A percentile compares a stretch with the other conserved stretches of the same genome.
Evolutionary conservation across 1,284 basidiomycete species (phyloP).

Genomic region (Ceratobasidium theobromae): DNA sequence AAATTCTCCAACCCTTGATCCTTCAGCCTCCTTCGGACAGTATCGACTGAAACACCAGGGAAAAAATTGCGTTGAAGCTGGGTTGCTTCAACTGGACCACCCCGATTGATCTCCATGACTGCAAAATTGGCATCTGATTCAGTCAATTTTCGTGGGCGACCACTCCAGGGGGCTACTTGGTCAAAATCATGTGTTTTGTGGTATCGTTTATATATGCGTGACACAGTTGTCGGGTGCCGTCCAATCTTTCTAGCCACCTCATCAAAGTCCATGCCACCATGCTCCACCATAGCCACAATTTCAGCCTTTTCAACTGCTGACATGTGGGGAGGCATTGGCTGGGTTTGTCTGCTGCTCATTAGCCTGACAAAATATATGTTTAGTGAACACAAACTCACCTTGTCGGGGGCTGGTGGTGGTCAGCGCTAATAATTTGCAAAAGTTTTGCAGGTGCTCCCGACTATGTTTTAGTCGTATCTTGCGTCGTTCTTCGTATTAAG

Average conservation of each 20-base stretch:
- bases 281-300: neutral
- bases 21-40: neutral
- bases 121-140: neutral
- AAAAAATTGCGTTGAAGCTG: neutral
- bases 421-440: constrained; percentile 1
- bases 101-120: neutral
- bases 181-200: constrained; percentile 2
- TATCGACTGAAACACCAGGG: neutral
- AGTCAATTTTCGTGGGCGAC: neutral
- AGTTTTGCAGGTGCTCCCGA: constrained; percentile 11
- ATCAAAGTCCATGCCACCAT: neutral
- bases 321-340: neutral
- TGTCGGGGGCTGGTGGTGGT: neutral
- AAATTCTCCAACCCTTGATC: neutral
- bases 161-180: neutral
- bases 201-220: neutral
- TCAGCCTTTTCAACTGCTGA: neutral
- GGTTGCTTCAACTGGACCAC: neutral
- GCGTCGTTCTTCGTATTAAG: neutral
- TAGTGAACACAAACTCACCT: neutral
- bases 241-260: neutral
- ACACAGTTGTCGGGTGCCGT: constrained; percentile 1
- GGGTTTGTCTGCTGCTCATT: neutral
- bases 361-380: neutral
- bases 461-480: neutral